Evolutionary conservation across 768 basidiomycete genomes (phyloP), one percentile per base, ranked within the genome.

Genomic region (Suillus subluteus): DNA sequence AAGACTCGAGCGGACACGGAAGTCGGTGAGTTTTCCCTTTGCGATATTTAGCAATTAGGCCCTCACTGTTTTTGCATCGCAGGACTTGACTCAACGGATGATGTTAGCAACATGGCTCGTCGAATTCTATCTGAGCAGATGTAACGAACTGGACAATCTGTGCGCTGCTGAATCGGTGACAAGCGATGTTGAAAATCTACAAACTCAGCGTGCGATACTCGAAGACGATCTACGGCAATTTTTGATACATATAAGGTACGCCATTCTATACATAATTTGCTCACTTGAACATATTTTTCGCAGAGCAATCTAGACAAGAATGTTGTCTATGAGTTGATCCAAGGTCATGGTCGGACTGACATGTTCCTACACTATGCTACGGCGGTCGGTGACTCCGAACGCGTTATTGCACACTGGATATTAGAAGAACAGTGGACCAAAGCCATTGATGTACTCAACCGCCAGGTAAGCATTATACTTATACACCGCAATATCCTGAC

Each of bases 31-130:
- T 77, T 0, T 6, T 26, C 43, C 66, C n/a, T 56, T 16, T 44
- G 13, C 21, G 58, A 48, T 9, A 48, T 64, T 21, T 26, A n/a
- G 46, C 38, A 6, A 61, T 44, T 40, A 16, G 58, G 62, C 46
- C 35, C 56, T n/a, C 30, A 32, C 13, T 13, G 54, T 38, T 38
- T 52, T 44, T 46, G 40, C 58, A 62, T 32, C 55, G 15, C 65
- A 98, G 96, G 95, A 98, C 72, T 71, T 92, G 46, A 96, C 95
- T 0, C 96, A 98, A 76, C 86, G 98, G 48, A 96, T 96, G 91
- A 95, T 99, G 89, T 81, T 99, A 23, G 96, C 98, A 21, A 98
- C 96, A 0, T 99, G 98, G 98, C 88, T 99, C 15, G 91, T 98
- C 38, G 98, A 99, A 77, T 95, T 99, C 69, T 98, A 96, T 74